Evolutionary conservation across 352 stramenopile species (phyloP), one percentile per base, ranked within the genome.

Genomic region (Phytophthora constricta): DNA sequence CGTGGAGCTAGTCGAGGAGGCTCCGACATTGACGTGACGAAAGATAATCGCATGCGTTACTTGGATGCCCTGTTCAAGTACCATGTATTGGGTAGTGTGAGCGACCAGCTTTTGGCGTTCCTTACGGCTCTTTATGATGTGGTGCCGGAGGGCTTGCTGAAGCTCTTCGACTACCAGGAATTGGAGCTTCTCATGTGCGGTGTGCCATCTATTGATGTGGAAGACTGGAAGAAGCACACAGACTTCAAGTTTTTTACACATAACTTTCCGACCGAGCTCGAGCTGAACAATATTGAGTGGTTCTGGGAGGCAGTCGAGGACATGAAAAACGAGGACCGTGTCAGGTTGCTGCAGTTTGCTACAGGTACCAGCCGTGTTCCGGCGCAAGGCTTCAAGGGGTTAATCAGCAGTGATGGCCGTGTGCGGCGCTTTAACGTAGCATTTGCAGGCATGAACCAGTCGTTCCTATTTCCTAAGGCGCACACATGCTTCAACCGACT

Each of bases 101-200:
- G 80, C 33, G 77, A 90, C 27, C 96, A 99, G 65, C 61, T 99
- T 16, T 87, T 95, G 51, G 91, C 74, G 0, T 91, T 95, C 41
- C 63, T 95, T 43, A 89, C 84, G 4, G 83, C 97, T 13, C 97
- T 99, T 33, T 99, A 98, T 69, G 97, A 99, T 60, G 95, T 99
- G 8, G 93, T 99, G 25, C 97, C 97, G 0, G 95, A 99, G 65
- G 89, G 94, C 16, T 74, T 99, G 37, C 79, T 99, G 25, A 98
- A 97, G 45, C 77, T 99, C 10, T 99, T 99, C 79, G 97, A 99
- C 72, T 99, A 98, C 75, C 97, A 99, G 76, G 97, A 99, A 72
- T 82, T 99, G 0, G 97, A 99, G 72, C 68, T 99, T 43, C 79
- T 99, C 3, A 97, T 99, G 86, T 99, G 97, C 77, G 97, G 80